phyloP scores from a whole-genome alignment of 805 yeast genomes.

The Kodamaea neixiangensis region DNA sequence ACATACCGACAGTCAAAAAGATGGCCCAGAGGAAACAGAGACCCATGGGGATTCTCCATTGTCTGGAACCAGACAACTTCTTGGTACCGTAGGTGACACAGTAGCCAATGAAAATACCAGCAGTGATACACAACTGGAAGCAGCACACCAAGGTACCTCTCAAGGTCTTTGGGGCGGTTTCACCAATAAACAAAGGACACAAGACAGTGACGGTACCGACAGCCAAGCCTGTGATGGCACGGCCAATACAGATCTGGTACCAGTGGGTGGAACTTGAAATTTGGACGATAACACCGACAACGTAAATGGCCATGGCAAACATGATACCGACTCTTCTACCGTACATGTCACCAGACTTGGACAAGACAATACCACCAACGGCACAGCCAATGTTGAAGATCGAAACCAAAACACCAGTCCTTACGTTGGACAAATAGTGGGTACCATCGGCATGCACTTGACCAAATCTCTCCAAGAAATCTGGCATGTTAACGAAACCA shows the following conservation, averaged over 20 bases:
- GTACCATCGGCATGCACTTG: constrained; percentile 18
- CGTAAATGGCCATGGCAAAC: constrained; percentile 28
- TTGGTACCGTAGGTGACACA: constrained; percentile 30
- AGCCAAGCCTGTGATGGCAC: constrained; percentile 29
- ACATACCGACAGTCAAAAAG: constrained; percentile 25
- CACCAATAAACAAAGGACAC: constrained; percentile 28
- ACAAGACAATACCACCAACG: constrained; percentile 28
- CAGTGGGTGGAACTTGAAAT: constrained; percentile 23
- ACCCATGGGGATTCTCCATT: constrained; percentile 32
- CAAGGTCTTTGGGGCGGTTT: constrained; percentile 28
- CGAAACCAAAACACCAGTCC: constrained; percentile 29
- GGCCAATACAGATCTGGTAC: constrained; percentile 29
- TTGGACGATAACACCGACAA: constrained; percentile 30
- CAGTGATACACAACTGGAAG: constrained; percentile 29
- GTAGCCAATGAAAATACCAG: constrained; percentile 31
- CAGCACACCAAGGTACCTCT: constrained; percentile 33
- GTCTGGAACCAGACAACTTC: constrained; percentile 23
- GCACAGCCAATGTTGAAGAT: constrained; percentile 34
- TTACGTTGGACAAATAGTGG: constrained; percentile 22
- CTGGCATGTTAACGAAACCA: constrained; percentile 31
- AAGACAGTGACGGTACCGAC: constrained; percentile 30
- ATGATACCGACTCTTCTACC: constrained; percentile 30
- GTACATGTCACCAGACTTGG: constrained; percentile 25
- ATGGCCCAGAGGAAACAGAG: constrained; percentile 31
- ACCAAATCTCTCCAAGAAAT: constrained; percentile 25